Percentiles rank a stretch among this genome's conserved stretches.
phyloP scores from a whole-genome alignment of 345 rosid genomes.

The Rhizophora mangle region DNA sequence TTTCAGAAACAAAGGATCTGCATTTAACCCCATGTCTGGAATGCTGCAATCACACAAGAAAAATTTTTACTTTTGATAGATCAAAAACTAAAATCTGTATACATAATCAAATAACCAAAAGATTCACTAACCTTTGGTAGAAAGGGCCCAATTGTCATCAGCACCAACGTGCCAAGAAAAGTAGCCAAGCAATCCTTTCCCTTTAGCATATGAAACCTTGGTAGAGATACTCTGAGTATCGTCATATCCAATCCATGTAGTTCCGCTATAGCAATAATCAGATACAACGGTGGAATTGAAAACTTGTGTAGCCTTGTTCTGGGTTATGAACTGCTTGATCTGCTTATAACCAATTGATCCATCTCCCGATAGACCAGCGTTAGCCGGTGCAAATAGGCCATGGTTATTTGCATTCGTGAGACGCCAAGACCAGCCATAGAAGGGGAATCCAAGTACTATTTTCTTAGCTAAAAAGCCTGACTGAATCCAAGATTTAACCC shows the following conservation, averaged over 20 bases:
- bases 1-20: neutral
- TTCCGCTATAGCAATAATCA: slow-evolving; percentile 16
- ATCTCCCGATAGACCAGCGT: slow-evolving; percentile 7
- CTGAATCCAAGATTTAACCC: slow-evolving; percentile 17
- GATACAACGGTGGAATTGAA: slow-evolving; percentile 9
- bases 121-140: slow-evolving; percentile 15
- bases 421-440: slow-evolving; percentile 26
- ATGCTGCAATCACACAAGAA: slow-evolving; percentile 4
- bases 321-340: slow-evolving; percentile 14
- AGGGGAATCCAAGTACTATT: slow-evolving; percentile 24
- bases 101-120: neutral
- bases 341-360: slow-evolving; percentile 11
- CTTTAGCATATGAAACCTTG: slow-evolving; percentile 24
- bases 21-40: slow-evolving; percentile 12
- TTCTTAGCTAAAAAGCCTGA: slow-evolving; percentile 18
- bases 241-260: slow-evolving; percentile 25
- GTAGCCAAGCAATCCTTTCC: slow-evolving; percentile 24
- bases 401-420: slow-evolving; percentile 15
- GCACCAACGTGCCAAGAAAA: slow-evolving; percentile 30
- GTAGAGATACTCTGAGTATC: slow-evolving; percentile 14
- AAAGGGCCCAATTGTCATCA: slow-evolving; percentile 19
- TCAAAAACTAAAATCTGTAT: too few relatives aligned
- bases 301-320: slow-evolving; percentile 3
- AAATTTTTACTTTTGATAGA: too few relatives aligned
- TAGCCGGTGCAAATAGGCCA: slow-evolving; percentile 22